These are phyloP conservation scores for Lojkania enalia DNA, from an alignment of 2,329 filamentous ascomycete species.

Conservation along the genomic window DNA sequence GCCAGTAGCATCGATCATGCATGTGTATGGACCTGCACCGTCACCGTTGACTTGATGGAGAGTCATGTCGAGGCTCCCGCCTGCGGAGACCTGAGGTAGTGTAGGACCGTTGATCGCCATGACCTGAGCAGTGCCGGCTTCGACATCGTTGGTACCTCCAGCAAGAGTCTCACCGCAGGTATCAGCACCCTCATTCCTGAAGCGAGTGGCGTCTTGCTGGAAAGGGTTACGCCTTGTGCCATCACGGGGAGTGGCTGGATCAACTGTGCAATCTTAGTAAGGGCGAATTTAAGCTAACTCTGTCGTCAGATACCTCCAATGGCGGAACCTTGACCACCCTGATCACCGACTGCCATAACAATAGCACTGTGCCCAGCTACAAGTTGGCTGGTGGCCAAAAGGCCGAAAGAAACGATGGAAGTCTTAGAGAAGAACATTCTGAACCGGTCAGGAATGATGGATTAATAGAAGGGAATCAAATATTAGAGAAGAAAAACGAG, in stretches of 20 bases:
- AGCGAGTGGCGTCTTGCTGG: constrained; percentile 67
- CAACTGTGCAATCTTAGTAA: no score
- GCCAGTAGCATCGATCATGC: constrained; percentile 65
- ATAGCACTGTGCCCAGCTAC: constrained; percentile 66
- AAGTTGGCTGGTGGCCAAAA: constrained; percentile 59
- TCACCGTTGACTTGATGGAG: constrained; percentile 70
- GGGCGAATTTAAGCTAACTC: no score
- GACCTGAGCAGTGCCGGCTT: constrained; percentile 61
- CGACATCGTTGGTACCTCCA: constrained; percentile 59
- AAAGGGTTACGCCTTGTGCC: constrained; percentile 64
- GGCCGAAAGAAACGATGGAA: constrained; percentile 48
- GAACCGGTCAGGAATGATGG: constrained; percentile 39
- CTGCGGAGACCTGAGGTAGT: constrained; percentile 62
- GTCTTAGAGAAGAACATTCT: constrained; percentile 50
- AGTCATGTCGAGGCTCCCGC: constrained; percentile 63
- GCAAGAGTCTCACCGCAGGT: constrained; percentile 63
- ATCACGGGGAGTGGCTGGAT: constrained; percentile 62
- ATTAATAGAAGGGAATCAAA: constrained; percentile 27
- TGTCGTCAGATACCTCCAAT: constrained; percentile 56
- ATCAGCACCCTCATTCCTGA: constrained; percentile 57
- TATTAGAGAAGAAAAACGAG: constrained; percentile 31
- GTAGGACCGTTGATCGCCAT: constrained; percentile 59
- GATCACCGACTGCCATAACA: constrained; percentile 60
- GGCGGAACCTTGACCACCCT: constrained; percentile 56
- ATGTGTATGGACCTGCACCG: constrained; percentile 67